Evolutionary conservation across 768 basidiomycete genomes (phyloP).

Genomic region (Mycena sanguinolenta): DNA sequence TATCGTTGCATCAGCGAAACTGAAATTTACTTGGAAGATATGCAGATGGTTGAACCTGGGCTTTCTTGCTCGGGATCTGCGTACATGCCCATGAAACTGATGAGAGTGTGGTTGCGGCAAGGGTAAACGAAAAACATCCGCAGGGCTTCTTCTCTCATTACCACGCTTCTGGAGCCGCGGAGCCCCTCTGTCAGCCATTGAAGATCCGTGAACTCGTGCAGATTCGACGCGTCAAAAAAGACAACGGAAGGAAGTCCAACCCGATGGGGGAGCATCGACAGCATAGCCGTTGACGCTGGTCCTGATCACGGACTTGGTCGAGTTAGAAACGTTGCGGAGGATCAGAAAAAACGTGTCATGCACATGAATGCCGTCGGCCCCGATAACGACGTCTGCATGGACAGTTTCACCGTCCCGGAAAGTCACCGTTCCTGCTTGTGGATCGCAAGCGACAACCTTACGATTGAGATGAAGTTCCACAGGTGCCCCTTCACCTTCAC

Average conservation of each 20-base stretch:
- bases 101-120: slow-evolving; percentile 13
- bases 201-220: slow-evolving; percentile 17
- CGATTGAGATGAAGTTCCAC: slow-evolving; percentile 11
- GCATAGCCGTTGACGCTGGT: slow-evolving; percentile 14
- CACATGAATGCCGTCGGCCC: slow-evolving; percentile 33
- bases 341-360: neutral
- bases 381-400: slow-evolving; percentile 40
- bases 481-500: slow-evolving; percentile 15
- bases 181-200: slow-evolving; percentile 25
- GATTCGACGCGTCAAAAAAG: slow-evolving; percentile 14
- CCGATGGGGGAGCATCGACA: neutral
- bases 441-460: slow-evolving; percentile 23
- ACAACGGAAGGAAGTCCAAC: slow-evolving; percentile 20
- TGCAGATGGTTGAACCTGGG: slow-evolving; percentile 1
- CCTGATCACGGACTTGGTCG: slow-evolving; percentile 7
- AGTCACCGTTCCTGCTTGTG: slow-evolving; percentile 48
- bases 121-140: slow-evolving; percentile 24
- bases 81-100: slow-evolving; percentile 18
- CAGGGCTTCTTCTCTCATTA: neutral
- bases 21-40: too few relatives aligned
- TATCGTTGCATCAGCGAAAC: too few relatives aligned
- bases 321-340: neutral
- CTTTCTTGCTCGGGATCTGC: slow-evolving; percentile 18
- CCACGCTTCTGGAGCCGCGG: slow-evolving; percentile 4
- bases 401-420: slow-evolving; percentile 51